Evolutionary conservation across 2,329 filamentous ascomycete genomes (phyloP), one percentile per base, ranked within the genome.

Genomic region (Coleophoma eucalyptorum): DNA sequence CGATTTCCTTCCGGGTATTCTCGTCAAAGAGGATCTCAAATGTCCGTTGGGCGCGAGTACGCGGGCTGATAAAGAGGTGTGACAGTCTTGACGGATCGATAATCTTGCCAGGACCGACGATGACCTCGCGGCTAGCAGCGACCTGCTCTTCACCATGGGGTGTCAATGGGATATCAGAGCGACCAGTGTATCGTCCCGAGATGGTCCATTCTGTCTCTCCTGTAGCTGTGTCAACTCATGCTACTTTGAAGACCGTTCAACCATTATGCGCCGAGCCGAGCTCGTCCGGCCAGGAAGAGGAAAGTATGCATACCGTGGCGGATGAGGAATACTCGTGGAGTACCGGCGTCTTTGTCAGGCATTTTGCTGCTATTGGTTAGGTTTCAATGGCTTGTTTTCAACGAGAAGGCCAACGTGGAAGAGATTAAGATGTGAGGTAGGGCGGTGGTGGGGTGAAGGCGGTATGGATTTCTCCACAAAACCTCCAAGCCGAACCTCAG

Each of bases 201-300:
- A 69, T 70, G 2, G 72, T 69, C 73, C 73, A 76, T 63, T 75
- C 72, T 3, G 73, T 76, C 57, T 76, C 72, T 31, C 72, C 72
- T 68, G 37, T 21, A 18, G 26, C 4, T 7, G 26, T 5, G 26
- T 26, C 26, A 26, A 26, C 26, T 3, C 26, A 26, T 26, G 26
- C 26, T 5, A 26, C 26, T 26, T 26, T 26, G 26, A 26, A 26
- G 3, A 8, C n/a, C 10, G 26, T 26, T 26, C 26, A 26, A 3
- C 26, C 26, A 5, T 26, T 5, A 8, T 8, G 26, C 26, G 10
- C 26, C 26, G 26, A 26, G 10, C 26, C 26, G 26, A 26, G 26
- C 26, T 26, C 26, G 26, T 26, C 26, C 26, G 26, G 26, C 26
- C 26, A 5, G 26, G 26, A 8, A 7, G 6, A 26, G 26, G 26